Percentiles rank a stretch among this genome's conserved stretches.
Evolutionary conservation across 2,329 filamentous ascomycete genomes (phyloP).

Genomic region (Metarhizium robertsii): DNA sequence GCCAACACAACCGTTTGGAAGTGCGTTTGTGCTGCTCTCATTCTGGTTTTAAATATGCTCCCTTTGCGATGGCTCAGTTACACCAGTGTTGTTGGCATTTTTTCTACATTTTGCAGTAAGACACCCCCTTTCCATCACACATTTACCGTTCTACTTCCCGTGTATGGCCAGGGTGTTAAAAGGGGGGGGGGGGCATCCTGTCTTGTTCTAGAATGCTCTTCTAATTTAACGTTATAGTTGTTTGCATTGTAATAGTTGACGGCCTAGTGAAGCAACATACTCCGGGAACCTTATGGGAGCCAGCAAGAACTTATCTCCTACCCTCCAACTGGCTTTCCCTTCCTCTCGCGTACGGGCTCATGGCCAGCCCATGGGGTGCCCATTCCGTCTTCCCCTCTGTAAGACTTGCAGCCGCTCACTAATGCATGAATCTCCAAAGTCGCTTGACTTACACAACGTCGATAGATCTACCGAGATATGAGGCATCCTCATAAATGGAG

Average conservation of each 20-base stretch:
- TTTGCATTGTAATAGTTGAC: slow-evolving; percentile 73
- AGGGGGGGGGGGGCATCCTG: no score
- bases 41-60: slow-evolving; percentile 76
- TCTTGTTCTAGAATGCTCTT: background rate
- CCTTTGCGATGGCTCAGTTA: slow-evolving; percentile 79
- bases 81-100: slow-evolving; percentile 85
- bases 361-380: slow-evolving; percentile 67
- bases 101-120: slow-evolving; percentile 81
- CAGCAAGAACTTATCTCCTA: slow-evolving; percentile 71
- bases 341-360: slow-evolving; percentile 78
- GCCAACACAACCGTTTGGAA: slow-evolving; percentile 69
- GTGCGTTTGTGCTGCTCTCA: slow-evolving; percentile 65
- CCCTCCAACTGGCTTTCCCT: slow-evolving; percentile 80
- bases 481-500: slow-evolving; percentile 72
- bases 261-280: slow-evolving; percentile 72
- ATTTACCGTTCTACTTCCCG: background rate
- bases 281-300: slow-evolving; percentile 76
- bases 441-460: background rate
- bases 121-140: slow-evolving; percentile 17
- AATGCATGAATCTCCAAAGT: background rate
- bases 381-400: slow-evolving; percentile 72
- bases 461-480: slow-evolving; percentile 54
- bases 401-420: slow-evolving; percentile 10
- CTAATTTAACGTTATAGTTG: slow-evolving; percentile 43
- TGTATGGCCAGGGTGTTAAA: background rate